Conservation (phyloP, 768 basidiomycete genomes). For the Arthromyces matolae region DNA sequence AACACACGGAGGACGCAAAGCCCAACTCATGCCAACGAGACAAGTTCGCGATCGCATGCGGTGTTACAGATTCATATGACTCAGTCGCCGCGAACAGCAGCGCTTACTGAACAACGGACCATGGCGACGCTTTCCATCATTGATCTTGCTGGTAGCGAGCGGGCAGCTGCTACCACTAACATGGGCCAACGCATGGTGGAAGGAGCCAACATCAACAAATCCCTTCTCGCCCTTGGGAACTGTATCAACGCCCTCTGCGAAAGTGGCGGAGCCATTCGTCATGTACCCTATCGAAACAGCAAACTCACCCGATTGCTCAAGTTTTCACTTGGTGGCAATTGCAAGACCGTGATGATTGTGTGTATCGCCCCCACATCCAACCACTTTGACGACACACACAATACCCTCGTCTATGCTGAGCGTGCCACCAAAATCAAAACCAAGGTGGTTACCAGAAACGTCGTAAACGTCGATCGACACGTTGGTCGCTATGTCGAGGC, state of each 20-base stretch:
- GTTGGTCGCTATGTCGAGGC: slow-evolving; percentile 95
- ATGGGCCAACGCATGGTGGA: slow-evolving; percentile 99
- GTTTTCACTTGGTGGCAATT: slow-evolving; percentile 97
- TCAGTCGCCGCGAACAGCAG: slow-evolving; percentile 81
- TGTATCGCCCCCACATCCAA: slow-evolving; percentile 93
- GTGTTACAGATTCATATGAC: slow-evolving; percentile 94
- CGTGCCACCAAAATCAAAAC: slow-evolving; percentile 98
- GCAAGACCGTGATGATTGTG: slow-evolving; percentile 99
- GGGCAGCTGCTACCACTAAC: slow-evolving; percentile 93
- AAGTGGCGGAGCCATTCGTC: slow-evolving; percentile 81
- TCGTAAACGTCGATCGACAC: slow-evolving; percentile 91
- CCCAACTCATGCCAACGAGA: slow-evolving; percentile 94
- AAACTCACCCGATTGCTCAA: slow-evolving; percentile 97
- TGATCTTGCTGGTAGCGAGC: slow-evolving; percentile 95
- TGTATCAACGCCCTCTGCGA: slow-evolving; percentile 99
- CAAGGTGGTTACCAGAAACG: slow-evolving; percentile 92
- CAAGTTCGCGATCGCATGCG: slow-evolving; percentile 95
- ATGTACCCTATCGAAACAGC: slow-evolving; percentile 96
- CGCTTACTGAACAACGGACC: slow-evolving; percentile 75
- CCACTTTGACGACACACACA: slow-evolving; percentile 98
- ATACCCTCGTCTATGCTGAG: slow-evolving; percentile 96
- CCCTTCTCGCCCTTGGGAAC: slow-evolving; percentile 92
- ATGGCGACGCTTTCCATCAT: slow-evolving; percentile 96
- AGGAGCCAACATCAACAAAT: slow-evolving; percentile 99
- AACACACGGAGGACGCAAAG: slow-evolving; percentile 89